Conservation (phyloP, 1,284 basidiomycete genomes). For the Xerocomus minutiporus region DNA sequence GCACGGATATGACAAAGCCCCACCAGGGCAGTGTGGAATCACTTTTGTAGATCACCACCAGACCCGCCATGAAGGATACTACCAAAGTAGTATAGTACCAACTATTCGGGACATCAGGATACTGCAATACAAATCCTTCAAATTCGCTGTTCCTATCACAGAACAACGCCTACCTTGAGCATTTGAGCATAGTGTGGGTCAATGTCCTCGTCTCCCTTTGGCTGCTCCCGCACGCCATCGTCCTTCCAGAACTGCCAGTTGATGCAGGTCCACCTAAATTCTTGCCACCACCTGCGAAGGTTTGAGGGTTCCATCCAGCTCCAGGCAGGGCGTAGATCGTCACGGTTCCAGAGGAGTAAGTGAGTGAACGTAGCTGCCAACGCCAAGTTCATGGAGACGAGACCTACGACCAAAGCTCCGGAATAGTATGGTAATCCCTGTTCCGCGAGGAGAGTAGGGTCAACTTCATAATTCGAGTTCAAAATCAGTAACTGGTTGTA, state of each 20-base stretch:
- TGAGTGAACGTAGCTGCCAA: conserved; percentile 50
- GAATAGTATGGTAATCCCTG: conserved; percentile 39
- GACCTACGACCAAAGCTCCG: conserved; percentile 38
- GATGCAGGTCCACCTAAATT: conserved; percentile 28
- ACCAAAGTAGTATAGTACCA: conserved; percentile 43
- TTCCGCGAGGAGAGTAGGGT: conserved; percentile 39
- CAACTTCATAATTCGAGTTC: conserved; percentile 45
- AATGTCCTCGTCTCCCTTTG: conserved; percentile 29
- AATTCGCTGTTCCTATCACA: background rate
- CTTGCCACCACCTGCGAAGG: conserved; percentile 25
- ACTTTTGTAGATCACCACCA: conserved; percentile 47
- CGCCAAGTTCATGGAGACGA: conserved; percentile 29
- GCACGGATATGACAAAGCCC: conserved; percentile 40
- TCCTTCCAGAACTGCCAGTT: conserved; percentile 45
- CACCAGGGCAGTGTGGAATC: conserved; percentile 53
- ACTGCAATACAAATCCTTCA: conserved; percentile 27
- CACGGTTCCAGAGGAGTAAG: conserved; percentile 47
- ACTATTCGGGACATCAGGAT: conserved; percentile 44
- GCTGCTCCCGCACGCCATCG: conserved; percentile 35
- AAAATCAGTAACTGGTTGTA: conserved; percentile 48
- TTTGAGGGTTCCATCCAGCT: conserved; percentile 35
- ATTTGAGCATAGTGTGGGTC: conserved; percentile 54
- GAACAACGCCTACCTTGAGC: conserved; percentile 38
- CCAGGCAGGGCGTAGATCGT: conserved; percentile 43
- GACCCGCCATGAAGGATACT: conserved; percentile 37